Conservation (phyloP, 1,139 yeast genomes). For the Ogataea hybrid region DNA sequence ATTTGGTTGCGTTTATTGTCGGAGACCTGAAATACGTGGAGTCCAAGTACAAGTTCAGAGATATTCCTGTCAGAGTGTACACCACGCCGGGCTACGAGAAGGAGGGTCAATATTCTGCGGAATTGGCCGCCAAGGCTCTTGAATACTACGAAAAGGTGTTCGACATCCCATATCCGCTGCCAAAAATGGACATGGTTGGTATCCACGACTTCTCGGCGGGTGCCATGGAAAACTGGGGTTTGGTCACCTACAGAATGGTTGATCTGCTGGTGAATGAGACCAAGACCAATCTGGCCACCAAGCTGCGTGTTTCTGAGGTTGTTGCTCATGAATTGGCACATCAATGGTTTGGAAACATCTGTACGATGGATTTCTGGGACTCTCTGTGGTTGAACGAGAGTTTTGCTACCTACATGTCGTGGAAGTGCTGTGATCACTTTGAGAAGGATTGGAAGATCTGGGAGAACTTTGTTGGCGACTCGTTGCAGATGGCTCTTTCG, state of each 20-base stretch:
- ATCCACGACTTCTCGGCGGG: slow-evolving; percentile 59
- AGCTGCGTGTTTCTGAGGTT: slow-evolving; percentile 56
- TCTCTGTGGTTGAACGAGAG: slow-evolving; percentile 64
- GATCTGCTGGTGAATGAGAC: slow-evolving; percentile 50
- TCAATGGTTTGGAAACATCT: slow-evolving; percentile 65
- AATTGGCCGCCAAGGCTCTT: slow-evolving; percentile 53
- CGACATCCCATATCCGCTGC: slow-evolving; percentile 57
- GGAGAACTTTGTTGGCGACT: slow-evolving; percentile 53
- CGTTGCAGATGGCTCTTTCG: slow-evolving; percentile 50
- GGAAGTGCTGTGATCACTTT: slow-evolving; percentile 49
- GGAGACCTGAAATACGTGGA: slow-evolving; percentile 58
- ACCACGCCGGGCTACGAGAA: slow-evolving; percentile 55
- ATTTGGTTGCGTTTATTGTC: slow-evolving; percentile 56
- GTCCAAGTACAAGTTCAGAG: slow-evolving; percentile 39
- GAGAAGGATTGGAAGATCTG: slow-evolving; percentile 60
- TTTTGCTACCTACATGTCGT: slow-evolving; percentile 61
- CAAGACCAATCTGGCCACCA: slow-evolving; percentile 43
- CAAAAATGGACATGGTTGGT: slow-evolving; percentile 59
- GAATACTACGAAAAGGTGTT: slow-evolving; percentile 52
- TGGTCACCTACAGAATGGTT: slow-evolving; percentile 54
- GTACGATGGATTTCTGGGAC: slow-evolving; percentile 66
- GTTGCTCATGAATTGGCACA: slow-evolving; percentile 63
- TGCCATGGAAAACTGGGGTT: slow-evolving; percentile 66
- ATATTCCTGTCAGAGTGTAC: slow-evolving; percentile 56
- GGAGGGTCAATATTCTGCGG: slow-evolving; percentile 50